Percentiles rank a stretch among this genome's conserved stretches.
Conservation (phyloP, 129 eudicot genomes). For the Flaveria linearis region DNA sequence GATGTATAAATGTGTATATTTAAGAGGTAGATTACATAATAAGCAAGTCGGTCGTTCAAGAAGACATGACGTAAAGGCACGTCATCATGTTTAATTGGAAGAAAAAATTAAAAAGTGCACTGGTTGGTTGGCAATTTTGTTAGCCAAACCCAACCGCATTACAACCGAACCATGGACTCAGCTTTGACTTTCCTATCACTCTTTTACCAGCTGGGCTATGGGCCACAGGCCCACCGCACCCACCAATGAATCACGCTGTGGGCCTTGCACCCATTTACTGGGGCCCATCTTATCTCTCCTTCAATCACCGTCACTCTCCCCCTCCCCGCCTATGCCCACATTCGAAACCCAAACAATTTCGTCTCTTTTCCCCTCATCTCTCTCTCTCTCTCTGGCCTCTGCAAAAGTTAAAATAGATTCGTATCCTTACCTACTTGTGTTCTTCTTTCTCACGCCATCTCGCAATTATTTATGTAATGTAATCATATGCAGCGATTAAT, state of each 20-base stretch:
- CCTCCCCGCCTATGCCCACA: slow-evolving; percentile 28
- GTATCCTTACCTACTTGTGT: neutral
- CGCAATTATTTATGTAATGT: no score
- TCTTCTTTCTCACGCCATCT: no score
- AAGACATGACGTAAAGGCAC: no score
- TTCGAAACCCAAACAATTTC: slow-evolving; percentile 25
- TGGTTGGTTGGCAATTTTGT: slow-evolving; percentile 11
- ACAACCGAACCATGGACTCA: slow-evolving; percentile 12
- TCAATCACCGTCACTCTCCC: neutral
- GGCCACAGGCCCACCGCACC: slow-evolving; percentile 8
- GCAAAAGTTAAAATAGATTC: slow-evolving; percentile 14
- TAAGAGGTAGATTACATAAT: no score
- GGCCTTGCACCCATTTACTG: slow-evolving; percentile 11
- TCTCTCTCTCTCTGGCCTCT: no score
- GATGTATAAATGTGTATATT: no score
- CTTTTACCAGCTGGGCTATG: slow-evolving; percentile 26
- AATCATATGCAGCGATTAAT: no score
- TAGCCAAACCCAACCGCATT: slow-evolving; percentile 23
- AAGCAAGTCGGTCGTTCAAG: no score
- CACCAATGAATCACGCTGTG: slow-evolving; percentile 18
- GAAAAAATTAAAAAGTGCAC: neutral
- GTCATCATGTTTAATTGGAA: neutral
- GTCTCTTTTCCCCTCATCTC: no score
- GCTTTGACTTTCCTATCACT: slow-evolving; percentile 18
- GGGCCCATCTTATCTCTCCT: slow-evolving; percentile 23